Evolutionary conservation across 1,139 yeast genomes (phyloP).

Genomic region (Suhomyces choctaworum): DNA sequence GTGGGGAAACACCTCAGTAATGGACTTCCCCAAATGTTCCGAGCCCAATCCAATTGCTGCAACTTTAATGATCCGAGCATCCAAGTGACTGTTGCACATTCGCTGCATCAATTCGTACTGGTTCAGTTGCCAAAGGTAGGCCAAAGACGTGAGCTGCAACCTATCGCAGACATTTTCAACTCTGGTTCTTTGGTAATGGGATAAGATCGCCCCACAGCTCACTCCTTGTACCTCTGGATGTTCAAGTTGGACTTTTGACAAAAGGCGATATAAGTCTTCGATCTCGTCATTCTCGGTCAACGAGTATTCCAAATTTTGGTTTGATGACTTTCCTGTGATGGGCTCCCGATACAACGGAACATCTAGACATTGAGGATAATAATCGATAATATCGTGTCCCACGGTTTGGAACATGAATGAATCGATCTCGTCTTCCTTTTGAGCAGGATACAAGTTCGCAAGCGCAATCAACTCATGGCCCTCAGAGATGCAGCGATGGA

Average conservation of each 20-base stretch:
- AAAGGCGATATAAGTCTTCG: conserved; percentile 66
- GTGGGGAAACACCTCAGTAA: conserved; percentile 61
- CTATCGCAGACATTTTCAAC: conserved; percentile 88
- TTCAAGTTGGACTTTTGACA: conserved; percentile 42
- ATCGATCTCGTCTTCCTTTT: conserved; percentile 64
- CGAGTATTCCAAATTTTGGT: conserved; percentile 68
- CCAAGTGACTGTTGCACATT: conserved; percentile 71
- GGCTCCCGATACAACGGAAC: conserved; percentile 78
- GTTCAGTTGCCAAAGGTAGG: conserved; percentile 87
- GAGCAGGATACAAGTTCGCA: conserved; percentile 76
- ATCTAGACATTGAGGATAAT: conserved; percentile 68
- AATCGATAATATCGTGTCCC: conserved; percentile 78
- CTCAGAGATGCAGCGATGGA: conserved; percentile 74
- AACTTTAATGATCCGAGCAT: conserved; percentile 85
- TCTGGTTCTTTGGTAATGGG: conserved; percentile 89
- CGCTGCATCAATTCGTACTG: conserved; percentile 79
- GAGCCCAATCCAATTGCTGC: conserved; percentile 84
- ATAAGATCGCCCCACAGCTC: conserved; percentile 92
- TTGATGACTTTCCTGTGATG: conserved; percentile 63
- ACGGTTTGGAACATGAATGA: conserved; percentile 98
- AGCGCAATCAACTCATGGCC: conserved; percentile 85
- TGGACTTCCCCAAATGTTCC: conserved; percentile 64
- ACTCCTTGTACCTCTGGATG: conserved; percentile 84
- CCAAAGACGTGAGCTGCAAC: conserved; percentile 63
- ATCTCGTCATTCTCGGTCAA: conserved; percentile 76